These are phyloP conservation scores for Benincasa hispida DNA, from an alignment of 306 rosid species.

Conservation along the genomic window DNA sequence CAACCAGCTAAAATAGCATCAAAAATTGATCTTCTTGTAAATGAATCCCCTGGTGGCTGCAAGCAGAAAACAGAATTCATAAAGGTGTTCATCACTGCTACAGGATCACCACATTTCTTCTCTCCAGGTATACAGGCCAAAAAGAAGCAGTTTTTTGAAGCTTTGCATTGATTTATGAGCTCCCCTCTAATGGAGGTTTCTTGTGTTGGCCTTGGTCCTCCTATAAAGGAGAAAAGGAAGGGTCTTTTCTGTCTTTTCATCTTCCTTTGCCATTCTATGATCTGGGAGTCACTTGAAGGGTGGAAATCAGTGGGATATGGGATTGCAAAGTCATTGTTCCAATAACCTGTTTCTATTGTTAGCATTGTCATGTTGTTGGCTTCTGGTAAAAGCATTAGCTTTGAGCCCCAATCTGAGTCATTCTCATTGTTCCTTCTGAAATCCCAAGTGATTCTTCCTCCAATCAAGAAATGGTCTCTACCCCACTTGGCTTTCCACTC, in stretches of 20 bases:
- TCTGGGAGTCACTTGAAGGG: constrained; percentile 26
- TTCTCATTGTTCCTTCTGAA: constrained; percentile 21
- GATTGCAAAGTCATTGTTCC: constrained; percentile 34
- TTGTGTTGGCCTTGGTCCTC: constrained; percentile 27
- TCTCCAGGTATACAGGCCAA: constrained; percentile 20
- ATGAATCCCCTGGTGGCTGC: constrained; percentile 40
- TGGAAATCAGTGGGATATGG: constrained; percentile 46
- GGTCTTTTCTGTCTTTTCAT: constrained; percentile 21
- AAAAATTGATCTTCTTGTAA: constrained; percentile 31
- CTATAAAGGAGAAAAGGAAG: constrained; percentile 29
- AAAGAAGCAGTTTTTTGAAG: constrained; percentile 20
- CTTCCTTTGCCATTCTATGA: constrained; percentile 26
- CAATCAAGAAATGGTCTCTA: constrained; percentile 37
- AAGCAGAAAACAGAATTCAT: constrained; percentile 33
- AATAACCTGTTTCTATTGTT: constrained; percentile 30
- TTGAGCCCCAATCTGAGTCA: constrained; percentile 35
- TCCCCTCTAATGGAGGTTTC: constrained; percentile 25
- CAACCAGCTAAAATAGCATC: constrained; percentile 41
- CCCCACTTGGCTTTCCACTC: constrained; percentile 39
- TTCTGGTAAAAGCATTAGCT: constrained; percentile 28
- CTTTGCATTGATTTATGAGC: constrained; percentile 26
- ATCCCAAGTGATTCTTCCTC: constrained; percentile 47
- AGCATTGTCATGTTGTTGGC: constrained; percentile 27
- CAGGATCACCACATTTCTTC: constrained; percentile 28
- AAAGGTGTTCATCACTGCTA: constrained; percentile 31